phyloP scores from a whole-genome alignment of 192 early-diverging fungal genomes.

The Thoreauomyces humboldtii region DNA sequence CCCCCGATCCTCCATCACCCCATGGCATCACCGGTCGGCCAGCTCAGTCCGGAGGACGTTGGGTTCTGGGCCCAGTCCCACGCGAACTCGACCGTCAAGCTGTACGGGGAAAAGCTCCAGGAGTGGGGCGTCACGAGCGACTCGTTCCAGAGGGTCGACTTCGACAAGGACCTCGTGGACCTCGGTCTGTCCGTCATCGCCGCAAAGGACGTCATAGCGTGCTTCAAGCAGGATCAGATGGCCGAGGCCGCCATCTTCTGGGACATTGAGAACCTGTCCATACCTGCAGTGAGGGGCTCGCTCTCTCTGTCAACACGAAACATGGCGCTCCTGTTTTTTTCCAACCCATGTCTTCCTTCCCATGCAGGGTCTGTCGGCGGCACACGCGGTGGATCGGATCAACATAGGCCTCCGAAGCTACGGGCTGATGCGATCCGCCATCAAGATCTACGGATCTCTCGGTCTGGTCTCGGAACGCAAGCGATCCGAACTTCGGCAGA shows the following conservation, averaged over 20 bases:
- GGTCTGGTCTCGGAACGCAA: neutral
- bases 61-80: too few species aligned
- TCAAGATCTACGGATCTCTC: neutral
- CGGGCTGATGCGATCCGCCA: neutral
- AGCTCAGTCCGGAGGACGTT: too few species aligned
- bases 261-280: neutral
- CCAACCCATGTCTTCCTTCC: too few species aligned
- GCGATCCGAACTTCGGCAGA: neutral
- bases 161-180: neutral
- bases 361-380: too few species aligned
- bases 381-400: neutral
- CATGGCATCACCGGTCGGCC: too few species aligned
- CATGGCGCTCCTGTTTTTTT: too few species aligned
- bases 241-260: neutral
- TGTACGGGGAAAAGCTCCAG: neutral
- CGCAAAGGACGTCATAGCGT: neutral
- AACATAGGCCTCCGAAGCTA: neutral
- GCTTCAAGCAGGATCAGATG: neutral
- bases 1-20: too few species aligned
- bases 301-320: neutral
- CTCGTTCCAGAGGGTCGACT: neutral
- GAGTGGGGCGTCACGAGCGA: neutral
- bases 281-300: neutral
- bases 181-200: neutral
- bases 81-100: neutral